These are phyloP conservation scores for Fusarium sororula DNA, from an alignment of 2,329 filamentous ascomycete genomes.

Conservation along the genomic window DNA sequence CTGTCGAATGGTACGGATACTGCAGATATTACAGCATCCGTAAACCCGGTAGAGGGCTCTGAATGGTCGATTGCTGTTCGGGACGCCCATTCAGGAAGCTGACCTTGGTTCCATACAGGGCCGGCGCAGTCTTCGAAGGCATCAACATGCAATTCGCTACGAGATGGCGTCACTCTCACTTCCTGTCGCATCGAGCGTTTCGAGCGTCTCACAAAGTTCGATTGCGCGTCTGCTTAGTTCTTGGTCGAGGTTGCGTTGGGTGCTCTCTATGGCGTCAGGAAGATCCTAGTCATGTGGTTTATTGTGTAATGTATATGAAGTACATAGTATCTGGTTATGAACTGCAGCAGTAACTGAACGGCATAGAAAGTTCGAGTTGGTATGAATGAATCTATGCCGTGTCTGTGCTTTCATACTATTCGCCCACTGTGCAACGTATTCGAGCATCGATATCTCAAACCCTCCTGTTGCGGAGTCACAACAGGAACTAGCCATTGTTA, in stretches of 20 bases:
- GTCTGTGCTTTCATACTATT: neutral
- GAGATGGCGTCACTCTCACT: conserved; percentile 42
- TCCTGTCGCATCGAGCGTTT: conserved; percentile 27
- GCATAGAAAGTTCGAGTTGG: neutral
- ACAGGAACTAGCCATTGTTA: neutral
- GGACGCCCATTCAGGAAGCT: conserved; percentile 31
- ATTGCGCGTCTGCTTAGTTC: conserved; percentile 23
- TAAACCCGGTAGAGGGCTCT: conserved; percentile 13
- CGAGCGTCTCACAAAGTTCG: conserved; percentile 30
- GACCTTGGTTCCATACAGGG: conserved; percentile 11
- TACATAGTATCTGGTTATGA: conserved; percentile 6
- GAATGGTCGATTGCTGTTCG: conserved; percentile 28
- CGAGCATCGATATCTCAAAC: neutral
- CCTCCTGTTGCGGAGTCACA: neutral
- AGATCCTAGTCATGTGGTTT: conserved; percentile 16
- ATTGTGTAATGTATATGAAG: neutral
- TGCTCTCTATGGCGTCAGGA: conserved; percentile 7
- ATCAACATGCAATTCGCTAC: conserved; percentile 34
- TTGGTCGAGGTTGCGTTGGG: conserved; percentile 1
- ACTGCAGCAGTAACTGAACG: conserved; percentile 3
- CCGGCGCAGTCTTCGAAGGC: conserved; percentile 21
- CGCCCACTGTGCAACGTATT: neutral
- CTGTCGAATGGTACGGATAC: neutral
- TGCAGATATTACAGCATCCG: conserved; percentile 34
- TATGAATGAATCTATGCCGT: conserved; percentile 16